A percentile compares a stretch with the other conserved stretches of the same genome.
Conservation (phyloP, 495 filamentous ascomycete genomes). For the Amniculicola lignicola region DNA sequence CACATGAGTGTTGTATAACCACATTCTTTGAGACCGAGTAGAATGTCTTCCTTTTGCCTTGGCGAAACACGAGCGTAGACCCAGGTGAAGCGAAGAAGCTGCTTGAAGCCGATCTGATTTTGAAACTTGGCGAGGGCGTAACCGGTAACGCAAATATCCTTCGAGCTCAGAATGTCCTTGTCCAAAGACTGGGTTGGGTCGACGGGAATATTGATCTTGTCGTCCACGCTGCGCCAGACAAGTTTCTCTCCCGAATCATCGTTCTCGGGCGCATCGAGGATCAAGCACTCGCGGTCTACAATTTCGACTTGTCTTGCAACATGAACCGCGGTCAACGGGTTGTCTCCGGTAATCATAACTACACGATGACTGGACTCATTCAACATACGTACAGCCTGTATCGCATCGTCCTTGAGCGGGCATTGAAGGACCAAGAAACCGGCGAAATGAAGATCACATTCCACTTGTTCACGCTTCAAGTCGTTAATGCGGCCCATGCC, state of each 20-base stretch:
- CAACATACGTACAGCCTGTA: constrained; percentile 89
- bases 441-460: constrained; percentile 79
- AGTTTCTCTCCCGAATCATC: constrained; percentile 76
- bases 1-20: constrained; percentile 99
- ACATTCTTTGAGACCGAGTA: constrained; percentile 89
- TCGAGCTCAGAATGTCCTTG: constrained; percentile 71
- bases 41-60: constrained; percentile 98
- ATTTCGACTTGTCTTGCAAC: constrained; percentile 96
- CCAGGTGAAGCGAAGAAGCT: constrained; percentile 85
- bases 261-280: constrained; percentile 91
- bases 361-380: constrained; percentile 98
- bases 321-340: constrained; percentile 92
- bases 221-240: constrained; percentile 94
- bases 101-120: constrained; percentile 65
- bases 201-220: constrained; percentile 82
- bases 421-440: constrained; percentile 95
- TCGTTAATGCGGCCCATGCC: constrained; percentile 84
- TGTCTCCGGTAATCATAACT: constrained; percentile 99
- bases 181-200: constrained; percentile 80
- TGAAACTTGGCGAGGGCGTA: constrained; percentile 91
- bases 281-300: constrained; percentile 90
- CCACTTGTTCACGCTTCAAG: constrained; percentile 85
- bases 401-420: constrained; percentile 94
- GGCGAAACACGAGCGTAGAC: constrained; percentile 97
- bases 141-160: constrained; percentile 94